Evolutionary conservation across 2,329 filamentous ascomycete species (phyloP).

Genomic region (Xylaria digitata): DNA sequence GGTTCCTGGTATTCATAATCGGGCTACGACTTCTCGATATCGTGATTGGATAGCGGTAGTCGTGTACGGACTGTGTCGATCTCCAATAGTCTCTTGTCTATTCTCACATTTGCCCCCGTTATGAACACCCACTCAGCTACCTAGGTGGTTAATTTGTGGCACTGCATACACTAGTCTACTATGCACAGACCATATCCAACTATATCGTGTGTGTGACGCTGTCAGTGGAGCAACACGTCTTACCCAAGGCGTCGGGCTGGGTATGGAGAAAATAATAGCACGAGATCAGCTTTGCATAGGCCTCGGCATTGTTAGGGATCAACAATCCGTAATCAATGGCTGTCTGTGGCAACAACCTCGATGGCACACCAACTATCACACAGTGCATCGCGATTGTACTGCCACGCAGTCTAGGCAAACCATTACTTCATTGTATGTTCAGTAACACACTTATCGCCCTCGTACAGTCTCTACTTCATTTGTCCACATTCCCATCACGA

Average conservation of each 20-base stretch:
- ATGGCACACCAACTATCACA: neutral
- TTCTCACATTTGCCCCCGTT: neutral
- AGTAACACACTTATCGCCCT: neutral
- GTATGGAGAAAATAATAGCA: conserved; percentile 16
- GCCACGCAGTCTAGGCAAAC: conserved; percentile 2
- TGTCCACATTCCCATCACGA: neutral
- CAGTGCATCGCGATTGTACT: conserved; percentile 8
- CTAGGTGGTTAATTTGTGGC: neutral
- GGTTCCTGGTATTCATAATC: conserved; percentile 17
- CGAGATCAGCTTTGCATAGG: conserved; percentile 30
- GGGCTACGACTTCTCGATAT: neutral
- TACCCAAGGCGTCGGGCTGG: conserved; percentile 7
- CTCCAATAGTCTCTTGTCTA: conserved; percentile 23
- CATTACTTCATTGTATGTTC: neutral
- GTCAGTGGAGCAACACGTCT: neutral
- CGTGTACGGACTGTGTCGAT: conserved; percentile 27
- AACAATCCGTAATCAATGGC: conserved; percentile 19
- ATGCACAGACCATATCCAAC: neutral
- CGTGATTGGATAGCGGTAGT: conserved; percentile 32
- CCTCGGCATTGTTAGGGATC: conserved; percentile 8
- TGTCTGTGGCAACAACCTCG: conserved; percentile 8
- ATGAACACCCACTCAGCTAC: conserved; percentile 20
- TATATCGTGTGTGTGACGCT: neutral
- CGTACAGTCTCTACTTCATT: neutral
- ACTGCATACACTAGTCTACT: neutral